These are phyloP conservation scores for Torulaspora maleeae DNA, from an alignment of 805 yeast species.

Conservation along the genomic window DNA sequence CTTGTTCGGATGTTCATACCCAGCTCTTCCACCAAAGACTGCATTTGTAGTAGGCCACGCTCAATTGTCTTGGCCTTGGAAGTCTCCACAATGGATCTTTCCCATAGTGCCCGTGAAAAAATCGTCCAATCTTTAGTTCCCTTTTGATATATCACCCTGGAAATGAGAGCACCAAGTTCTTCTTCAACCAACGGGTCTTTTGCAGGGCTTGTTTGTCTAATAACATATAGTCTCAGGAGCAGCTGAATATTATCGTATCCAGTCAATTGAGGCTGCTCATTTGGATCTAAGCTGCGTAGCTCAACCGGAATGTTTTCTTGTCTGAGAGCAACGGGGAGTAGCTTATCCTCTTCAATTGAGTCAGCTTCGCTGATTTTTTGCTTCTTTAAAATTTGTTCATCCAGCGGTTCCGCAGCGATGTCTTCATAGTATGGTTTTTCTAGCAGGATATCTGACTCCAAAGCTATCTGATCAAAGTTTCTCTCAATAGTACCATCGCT, in stretches of 20 bases:
- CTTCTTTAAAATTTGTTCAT: slow-evolving; percentile 38
- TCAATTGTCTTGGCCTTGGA: slow-evolving; percentile 80
- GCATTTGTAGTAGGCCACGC: slow-evolving; percentile 90
- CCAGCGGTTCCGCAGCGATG: slow-evolving; percentile 46
- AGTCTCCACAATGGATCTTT: slow-evolving; percentile 79
- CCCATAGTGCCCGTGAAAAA: slow-evolving; percentile 82
- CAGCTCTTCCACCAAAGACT: slow-evolving; percentile 82
- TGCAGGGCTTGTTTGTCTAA: slow-evolving; percentile 67
- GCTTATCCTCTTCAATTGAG: slow-evolving; percentile 38
- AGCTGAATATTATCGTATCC: slow-evolving; percentile 72
- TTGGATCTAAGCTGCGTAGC: slow-evolving; percentile 63
- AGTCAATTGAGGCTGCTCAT: slow-evolving; percentile 67
- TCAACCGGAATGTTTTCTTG: slow-evolving; percentile 59
- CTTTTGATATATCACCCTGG: slow-evolving; percentile 57
- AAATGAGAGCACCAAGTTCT: slow-evolving; percentile 72
- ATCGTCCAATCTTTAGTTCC: slow-evolving; percentile 55
- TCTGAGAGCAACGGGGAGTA: slow-evolving; percentile 59
- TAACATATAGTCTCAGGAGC: slow-evolving; percentile 57
- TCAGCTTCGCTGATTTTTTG: slow-evolving; percentile 38
- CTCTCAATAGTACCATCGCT: slow-evolving; percentile 15
- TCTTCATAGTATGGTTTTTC: slow-evolving; percentile 71
- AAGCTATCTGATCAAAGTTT: slow-evolving; percentile 52
- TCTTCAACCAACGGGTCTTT: slow-evolving; percentile 70
- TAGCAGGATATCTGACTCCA: slow-evolving; percentile 72
- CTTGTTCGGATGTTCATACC: slow-evolving; percentile 61